A percentile compares a stretch with the other conserved stretches of the same genome.
Evolutionary conservation across 129 eudicot species (phyloP).

Genomic region (Escallonia herrerae): DNA sequence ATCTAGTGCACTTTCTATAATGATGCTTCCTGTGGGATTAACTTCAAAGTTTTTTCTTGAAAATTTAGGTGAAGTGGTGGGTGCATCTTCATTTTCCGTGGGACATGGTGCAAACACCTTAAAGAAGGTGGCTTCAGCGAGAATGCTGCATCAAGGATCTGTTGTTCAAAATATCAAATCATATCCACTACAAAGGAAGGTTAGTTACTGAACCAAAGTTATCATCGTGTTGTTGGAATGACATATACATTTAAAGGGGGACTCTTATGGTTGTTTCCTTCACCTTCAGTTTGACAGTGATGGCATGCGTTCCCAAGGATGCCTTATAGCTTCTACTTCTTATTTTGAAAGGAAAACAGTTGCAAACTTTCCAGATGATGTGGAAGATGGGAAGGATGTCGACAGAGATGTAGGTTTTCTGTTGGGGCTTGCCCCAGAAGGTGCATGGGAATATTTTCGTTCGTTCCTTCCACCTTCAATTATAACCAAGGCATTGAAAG

Average conservation of each 20-base stretch:
- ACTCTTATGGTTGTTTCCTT: slow-evolving; percentile 3
- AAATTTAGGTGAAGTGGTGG: slow-evolving; percentile 87
- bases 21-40: not conserved
- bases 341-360: slow-evolving; percentile 59
- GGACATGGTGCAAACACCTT: slow-evolving; percentile 66
- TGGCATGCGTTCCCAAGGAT: slow-evolving; percentile 38
- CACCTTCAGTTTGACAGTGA: slow-evolving; percentile 49
- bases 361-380: slow-evolving; percentile 35
- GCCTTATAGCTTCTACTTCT: slow-evolving; percentile 63
- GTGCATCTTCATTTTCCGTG: slow-evolving; percentile 80
- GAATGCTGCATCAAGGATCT: slow-evolving; percentile 78
- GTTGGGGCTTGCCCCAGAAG: slow-evolving; percentile 75
- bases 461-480: slow-evolving; percentile 89
- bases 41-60: slow-evolving; percentile 7
- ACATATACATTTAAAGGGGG: not conserved
- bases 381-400: slow-evolving; percentile 36
- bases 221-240: slow-evolving; percentile 10
- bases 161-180: slow-evolving; percentile 43
- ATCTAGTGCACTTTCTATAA: not conserved
- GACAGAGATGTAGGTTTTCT: slow-evolving; percentile 77
- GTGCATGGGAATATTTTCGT: slow-evolving; percentile 84
- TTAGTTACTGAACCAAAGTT: slow-evolving; percentile 18
- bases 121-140: slow-evolving; percentile 73
- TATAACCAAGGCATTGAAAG: slow-evolving; percentile 47
- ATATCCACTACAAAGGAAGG: slow-evolving; percentile 66